Conservation (phyloP, 1,139 yeast genomes). For the Protomyces gravidus region DNA sequence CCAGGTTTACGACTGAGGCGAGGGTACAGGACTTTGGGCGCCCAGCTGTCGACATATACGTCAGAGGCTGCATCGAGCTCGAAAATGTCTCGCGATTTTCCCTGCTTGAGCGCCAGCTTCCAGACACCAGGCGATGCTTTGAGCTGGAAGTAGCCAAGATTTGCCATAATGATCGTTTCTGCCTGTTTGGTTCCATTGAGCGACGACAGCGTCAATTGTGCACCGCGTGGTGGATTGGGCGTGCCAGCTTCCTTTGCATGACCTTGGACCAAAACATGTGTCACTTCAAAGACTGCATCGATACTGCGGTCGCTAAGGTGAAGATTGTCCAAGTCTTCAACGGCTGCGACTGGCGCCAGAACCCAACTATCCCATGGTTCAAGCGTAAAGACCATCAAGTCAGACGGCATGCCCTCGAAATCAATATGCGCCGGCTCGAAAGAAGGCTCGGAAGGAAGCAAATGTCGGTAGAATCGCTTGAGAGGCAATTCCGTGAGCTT, state of each 20-base stretch:
- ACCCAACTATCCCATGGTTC: constrained; percentile 68
- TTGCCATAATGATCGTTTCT: constrained; percentile 68
- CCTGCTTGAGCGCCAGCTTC: constrained; percentile 48
- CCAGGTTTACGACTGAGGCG: constrained; percentile 47
- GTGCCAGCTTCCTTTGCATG: constrained; percentile 50
- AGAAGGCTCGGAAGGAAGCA: constrained; percentile 40
- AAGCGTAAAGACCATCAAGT: constrained; percentile 52
- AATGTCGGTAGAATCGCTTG: constrained; percentile 57
- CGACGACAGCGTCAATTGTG: constrained; percentile 48
- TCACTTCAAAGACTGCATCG: constrained; percentile 50
- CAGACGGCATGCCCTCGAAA: constrained; percentile 48
- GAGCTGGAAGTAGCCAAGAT: constrained; percentile 71
- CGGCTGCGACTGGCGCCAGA: constrained; percentile 49
- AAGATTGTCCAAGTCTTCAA: constrained; percentile 61
- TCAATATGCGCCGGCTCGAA: constrained; percentile 37
- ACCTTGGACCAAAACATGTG: constrained; percentile 63
- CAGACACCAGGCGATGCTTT: constrained; percentile 66
- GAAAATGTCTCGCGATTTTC: constrained; percentile 46
- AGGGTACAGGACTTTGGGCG: constrained; percentile 51
- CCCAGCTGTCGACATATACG: constrained; percentile 38
- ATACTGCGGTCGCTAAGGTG: constrained; percentile 42
- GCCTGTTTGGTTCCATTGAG: constrained; percentile 35
- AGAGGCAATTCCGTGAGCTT: constrained; percentile 47
- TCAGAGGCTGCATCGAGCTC: constrained; percentile 38
- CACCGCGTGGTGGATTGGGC: constrained; percentile 49